A percentile compares a stretch with the other conserved stretches of the same genome.
phyloP scores from a whole-genome alignment of 495 filamentous ascomycete species.

The Penicillium ucsense region DNA sequence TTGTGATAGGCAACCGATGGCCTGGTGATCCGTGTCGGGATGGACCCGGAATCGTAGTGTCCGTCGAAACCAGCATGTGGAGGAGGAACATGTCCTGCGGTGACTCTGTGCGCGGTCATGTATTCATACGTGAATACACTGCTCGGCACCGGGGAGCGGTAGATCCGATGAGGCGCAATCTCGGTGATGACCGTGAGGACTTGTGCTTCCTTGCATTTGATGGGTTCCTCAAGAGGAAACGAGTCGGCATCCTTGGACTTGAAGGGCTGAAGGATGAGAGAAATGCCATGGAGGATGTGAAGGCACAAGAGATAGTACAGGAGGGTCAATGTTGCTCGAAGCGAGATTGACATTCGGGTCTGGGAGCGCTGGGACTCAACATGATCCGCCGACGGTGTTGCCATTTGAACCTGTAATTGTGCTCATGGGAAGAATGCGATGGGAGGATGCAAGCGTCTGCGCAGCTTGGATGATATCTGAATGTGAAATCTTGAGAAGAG shows the following conservation, averaged over 20 bases:
- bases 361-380: no score
- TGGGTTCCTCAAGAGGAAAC: conserved; percentile 6
- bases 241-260: conserved; percentile 4
- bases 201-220: conserved; percentile 5
- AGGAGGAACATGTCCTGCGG: neutral
- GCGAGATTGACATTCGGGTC: neutral
- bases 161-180: conserved; percentile 6
- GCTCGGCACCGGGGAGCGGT: conserved; percentile 9
- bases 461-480: no score
- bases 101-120: neutral
- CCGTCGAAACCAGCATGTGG: neutral
- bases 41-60: no score
- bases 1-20: no score
- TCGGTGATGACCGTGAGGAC: conserved; percentile 7
- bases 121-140: neutral
- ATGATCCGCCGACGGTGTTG: no score
- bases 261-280: conserved; percentile 9
- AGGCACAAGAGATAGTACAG: conserved; percentile 6
- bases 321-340: neutral
- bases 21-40: no score
- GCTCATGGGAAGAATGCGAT: no score
- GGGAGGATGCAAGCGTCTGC: no score
- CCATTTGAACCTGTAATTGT: no score
- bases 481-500: no score
- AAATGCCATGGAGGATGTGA: conserved; percentile 13